Evolutionary conservation across 2,329 filamentous ascomycete genomes (phyloP), one percentile per base, ranked within the genome.

Genomic region (Paracoccidioides brasiliensis): DNA sequence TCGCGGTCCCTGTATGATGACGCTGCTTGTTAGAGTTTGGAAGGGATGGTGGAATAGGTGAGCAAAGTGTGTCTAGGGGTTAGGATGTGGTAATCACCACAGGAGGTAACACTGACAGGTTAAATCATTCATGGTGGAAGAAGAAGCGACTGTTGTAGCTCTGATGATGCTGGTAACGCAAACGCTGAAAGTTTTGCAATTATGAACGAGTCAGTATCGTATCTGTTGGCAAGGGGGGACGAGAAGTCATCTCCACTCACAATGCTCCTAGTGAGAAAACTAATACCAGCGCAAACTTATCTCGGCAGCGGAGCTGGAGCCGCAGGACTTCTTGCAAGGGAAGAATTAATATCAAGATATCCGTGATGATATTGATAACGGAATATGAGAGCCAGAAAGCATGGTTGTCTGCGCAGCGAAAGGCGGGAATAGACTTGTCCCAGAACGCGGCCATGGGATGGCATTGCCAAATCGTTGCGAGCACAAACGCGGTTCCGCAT

Each of bases 61-160:
- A 12, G 37, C 37, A 38, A 38, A 38, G 37, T 38, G 12, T 38
- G 37, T 38, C 7, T 38, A 12, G 12, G 12, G 37, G 2, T 12
- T 7, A 5, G 44, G 44, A 3, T 33, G 44, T 5, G 44, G 14
- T 1, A 33, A 14, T 33, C 7, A 33, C n/a, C 6, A 35, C 33
- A 55, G 56, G 50, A 44, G 40, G 9, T 35, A 50, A 41, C n/a
- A 38, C 57, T 57, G 30, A 57, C 56, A 57, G n/a, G 58, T 60
- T 12, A 49, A 52, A 56, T 56, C 62, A 52, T 37, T 42, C 14
- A 51, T 41, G n/a, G 41, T 45, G n/a, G 54, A 48, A 42, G 59
- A 59, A 37, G 56, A 52, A 37, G 57, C 61, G 32, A 71, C 58
- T 5, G 66, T 68, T 6, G 64, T 67, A 57, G 67, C 63, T 35